A percentile compares a stretch with the other conserved stretches of the same genome.
Conservation (phyloP, 2,329 filamentous ascomycete genomes). For the Sclerotinia trifoliorum region DNA sequence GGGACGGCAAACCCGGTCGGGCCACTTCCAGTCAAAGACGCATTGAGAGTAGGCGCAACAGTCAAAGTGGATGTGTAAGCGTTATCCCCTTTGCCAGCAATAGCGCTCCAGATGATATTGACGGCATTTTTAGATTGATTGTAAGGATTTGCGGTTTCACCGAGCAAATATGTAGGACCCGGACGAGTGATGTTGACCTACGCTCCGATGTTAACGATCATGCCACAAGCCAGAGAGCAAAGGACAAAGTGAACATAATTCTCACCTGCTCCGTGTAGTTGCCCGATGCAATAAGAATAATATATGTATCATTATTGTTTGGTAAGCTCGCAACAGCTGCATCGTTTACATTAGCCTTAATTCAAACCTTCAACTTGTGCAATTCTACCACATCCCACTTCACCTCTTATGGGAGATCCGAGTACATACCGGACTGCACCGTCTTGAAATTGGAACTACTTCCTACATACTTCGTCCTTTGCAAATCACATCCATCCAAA, state of each 20-base stretch:
- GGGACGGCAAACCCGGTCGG: constrained; percentile 62
- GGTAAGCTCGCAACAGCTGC: constrained; percentile 34
- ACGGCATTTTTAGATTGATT: constrained; percentile 46
- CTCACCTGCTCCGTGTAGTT: constrained; percentile 53
- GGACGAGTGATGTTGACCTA: constrained; percentile 60
- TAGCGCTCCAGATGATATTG: constrained; percentile 59
- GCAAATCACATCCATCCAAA: constrained; percentile 33
- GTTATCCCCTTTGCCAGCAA: constrained; percentile 54
- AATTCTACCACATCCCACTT: neutral
- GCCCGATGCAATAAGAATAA: constrained; percentile 60
- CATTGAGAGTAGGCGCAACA: constrained; percentile 61
- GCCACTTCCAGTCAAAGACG: constrained; percentile 60
- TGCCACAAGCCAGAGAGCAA: neutral
- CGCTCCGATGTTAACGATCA: constrained; percentile 46
- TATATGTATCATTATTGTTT: constrained; percentile 41
- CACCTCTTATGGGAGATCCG: neutral
- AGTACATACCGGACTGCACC: constrained; percentile 34
- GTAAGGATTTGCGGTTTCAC: constrained; percentile 43
- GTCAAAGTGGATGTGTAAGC: constrained; percentile 61
- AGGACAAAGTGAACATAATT: neutral
- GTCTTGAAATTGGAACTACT: constrained; percentile 30
- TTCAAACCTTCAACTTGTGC: neutral
- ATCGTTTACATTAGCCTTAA: constrained; percentile 20
- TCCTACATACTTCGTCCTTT: constrained; percentile 31
- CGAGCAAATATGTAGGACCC: constrained; percentile 60